phyloP scores from a whole-genome alignment of 2,329 filamentous ascomycete genomes.

The Hymenoscyphus fraxineus region DNA sequence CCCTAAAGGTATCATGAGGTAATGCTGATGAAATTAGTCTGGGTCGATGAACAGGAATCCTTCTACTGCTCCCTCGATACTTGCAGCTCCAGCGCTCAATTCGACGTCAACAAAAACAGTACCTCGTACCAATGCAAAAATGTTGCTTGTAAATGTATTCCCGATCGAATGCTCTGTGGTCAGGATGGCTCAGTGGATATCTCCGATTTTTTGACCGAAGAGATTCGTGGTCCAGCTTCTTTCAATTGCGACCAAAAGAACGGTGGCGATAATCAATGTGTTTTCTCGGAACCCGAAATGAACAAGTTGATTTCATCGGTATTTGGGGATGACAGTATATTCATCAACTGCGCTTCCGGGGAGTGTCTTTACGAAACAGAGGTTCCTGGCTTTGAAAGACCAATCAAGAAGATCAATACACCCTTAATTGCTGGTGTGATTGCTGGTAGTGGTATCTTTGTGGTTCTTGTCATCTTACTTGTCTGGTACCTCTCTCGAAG shows the following conservation, averaged over 20 bases:
- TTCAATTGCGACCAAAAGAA: conserved; percentile 71
- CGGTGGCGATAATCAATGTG: conserved; percentile 63
- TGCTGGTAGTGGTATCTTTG: conserved; percentile 76
- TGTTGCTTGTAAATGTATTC: conserved; percentile 82
- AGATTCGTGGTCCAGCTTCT: conserved; percentile 81
- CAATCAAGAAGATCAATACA: conserved; percentile 93
- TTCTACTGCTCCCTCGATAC: conserved; percentile 91
- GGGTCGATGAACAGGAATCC: conserved; percentile 89
- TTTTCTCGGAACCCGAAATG: conserved; percentile 89
- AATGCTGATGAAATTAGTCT: conserved; percentile 55
- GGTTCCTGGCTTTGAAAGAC: conserved; percentile 82
- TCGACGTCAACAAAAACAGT: conserved; percentile 67
- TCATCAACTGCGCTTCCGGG: conserved; percentile 75
- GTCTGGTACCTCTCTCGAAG: conserved; percentile 87
- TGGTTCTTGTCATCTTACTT: conserved; percentile 78
- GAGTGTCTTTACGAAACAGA: conserved; percentile 93
- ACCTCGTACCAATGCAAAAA: conserved; percentile 83
- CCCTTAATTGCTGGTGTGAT: conserved; percentile 94
- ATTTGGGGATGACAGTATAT: conserved; percentile 89
- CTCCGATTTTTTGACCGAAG: conserved; percentile 76
- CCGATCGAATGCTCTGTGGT: conserved; percentile 90
- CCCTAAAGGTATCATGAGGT: not conserved
- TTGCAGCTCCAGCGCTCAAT: conserved; percentile 70
- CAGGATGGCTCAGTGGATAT: conserved; percentile 89
- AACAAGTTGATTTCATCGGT: conserved; percentile 82